phyloP scores from a whole-genome alignment of 1,284 basidiomycete species.

The Trichosporon sp. region DNA sequence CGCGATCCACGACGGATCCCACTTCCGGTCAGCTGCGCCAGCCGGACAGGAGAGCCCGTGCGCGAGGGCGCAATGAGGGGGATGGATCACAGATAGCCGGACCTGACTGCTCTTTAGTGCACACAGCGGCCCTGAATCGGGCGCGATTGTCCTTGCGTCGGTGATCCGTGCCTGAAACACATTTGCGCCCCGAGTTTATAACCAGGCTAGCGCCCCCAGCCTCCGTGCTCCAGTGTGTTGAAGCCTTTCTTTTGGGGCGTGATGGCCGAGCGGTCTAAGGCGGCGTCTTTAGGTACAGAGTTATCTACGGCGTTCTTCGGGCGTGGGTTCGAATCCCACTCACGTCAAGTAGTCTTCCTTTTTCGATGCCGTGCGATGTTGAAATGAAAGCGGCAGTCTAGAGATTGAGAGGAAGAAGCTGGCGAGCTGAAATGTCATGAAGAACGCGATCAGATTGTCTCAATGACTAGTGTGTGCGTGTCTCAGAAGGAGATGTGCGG shows the following conservation, averaged over 20 bases:
- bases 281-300: neutral
- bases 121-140: neutral
- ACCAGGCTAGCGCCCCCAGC: neutral
- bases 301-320: constrained; percentile 27
- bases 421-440: too few species aligned
- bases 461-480: too few species aligned
- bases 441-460: too few species aligned
- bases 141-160: neutral
- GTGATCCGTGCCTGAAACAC: neutral
- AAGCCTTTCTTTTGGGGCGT: neutral
- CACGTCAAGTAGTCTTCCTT: neutral
- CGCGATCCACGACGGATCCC: neutral
- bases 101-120: neutral
- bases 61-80: neutral
- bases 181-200: neutral
- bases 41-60: neutral
- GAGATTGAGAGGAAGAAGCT: neutral
- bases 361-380: neutral
- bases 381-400: neutral
- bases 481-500: too few species aligned
- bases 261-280: neutral
- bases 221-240: neutral
- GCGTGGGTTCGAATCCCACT: constrained; percentile 46
- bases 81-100: neutral
- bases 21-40: neutral